Evolutionary conservation across 176 grass and related monocot genomes (phyloP), one percentile per base, ranked within the genome.

Genomic region (Juncus inflexus): DNA sequence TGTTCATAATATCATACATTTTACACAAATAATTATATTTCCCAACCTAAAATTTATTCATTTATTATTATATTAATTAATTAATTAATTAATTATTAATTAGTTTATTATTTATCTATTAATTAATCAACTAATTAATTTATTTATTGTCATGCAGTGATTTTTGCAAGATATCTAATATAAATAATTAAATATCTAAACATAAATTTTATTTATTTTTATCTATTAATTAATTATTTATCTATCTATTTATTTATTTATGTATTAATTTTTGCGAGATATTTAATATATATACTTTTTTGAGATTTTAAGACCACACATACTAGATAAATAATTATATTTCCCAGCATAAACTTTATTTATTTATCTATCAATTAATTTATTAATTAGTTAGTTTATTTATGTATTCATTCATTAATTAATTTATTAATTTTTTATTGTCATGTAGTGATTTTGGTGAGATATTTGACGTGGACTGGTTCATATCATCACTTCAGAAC

Each of bases 391-490:
- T 12, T 14, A 8, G 16, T 47, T 28, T 12, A 47, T 50, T 35
- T 12, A 19, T 54, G 3, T 40, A 2, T 40, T 16, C 19, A 28
- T 11, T 42, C 38, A 66, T 50, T 39, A 65, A 60, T 47, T 61
- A 14, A 40, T 2, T 7, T 50, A 12, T 9, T 35, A 59, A 59
- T 9, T 58, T 28, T 58, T 7, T 53, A 28, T 3, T 74, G 12
- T 41, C 2, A 12, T 66, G 50, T 83, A 99, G 95, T 83, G 84
- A 90, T 68, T 99, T 99, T 70, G 43, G 43, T 3, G 89, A 99
- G 9, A 92, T 99, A 57, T 99, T 99, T 80, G 72, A 92, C 76
- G 80, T 80, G 12, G 78, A 99, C 61, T 86, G 82, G 78, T 99
- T 99, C 80, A 90, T 92, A 79, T 86, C 80, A 5, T 90, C 78